Conservation (phyloP, 1,284 basidiomycete species). For the Trichosporon ovoides region DNA sequence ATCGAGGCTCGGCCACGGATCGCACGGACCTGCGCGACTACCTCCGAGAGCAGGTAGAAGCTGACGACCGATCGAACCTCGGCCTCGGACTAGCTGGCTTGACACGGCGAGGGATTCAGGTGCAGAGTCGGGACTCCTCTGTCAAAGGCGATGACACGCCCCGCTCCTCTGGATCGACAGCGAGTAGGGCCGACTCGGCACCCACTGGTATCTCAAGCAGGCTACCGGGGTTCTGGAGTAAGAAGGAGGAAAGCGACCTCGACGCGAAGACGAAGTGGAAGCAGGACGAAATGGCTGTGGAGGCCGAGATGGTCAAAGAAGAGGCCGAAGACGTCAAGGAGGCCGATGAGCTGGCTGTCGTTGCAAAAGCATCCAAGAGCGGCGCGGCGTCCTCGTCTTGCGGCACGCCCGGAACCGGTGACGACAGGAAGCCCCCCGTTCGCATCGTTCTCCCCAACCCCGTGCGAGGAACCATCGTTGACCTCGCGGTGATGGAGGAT, state of each 20-base stretch:
- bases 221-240: conserved; percentile 4
- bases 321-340: conserved; percentile 30
- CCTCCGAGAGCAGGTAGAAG: conserved; percentile 29
- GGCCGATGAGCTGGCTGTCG: conserved; percentile 1
- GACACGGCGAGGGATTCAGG: conserved; percentile 27
- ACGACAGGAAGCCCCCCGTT: conserved; percentile 7
- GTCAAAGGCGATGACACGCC: conserved; percentile 22
- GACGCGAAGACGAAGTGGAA: conserved; percentile 23
- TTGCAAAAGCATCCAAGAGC: not conserved
- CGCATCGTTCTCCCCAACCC: conserved; percentile 30
- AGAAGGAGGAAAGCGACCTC: conserved; percentile 3
- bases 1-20: conserved; percentile 14
- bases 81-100: conserved; percentile 32
- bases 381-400: not conserved
- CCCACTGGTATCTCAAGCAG: conserved; percentile 2
- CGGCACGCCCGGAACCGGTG: not conserved
- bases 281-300: conserved; percentile 38
- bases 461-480: conserved; percentile 31
- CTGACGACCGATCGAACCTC: conserved; percentile 20
- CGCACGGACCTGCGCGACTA: conserved; percentile 33
- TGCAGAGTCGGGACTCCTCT: conserved; percentile 15
- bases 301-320: conserved; percentile 36
- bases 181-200: conserved; percentile 11
- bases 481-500: conserved; percentile 32
- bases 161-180: conserved; percentile 21